Evolutionary conservation across 2,329 filamentous ascomycete species (phyloP).

Genomic region (Botrytis fabae): DNA sequence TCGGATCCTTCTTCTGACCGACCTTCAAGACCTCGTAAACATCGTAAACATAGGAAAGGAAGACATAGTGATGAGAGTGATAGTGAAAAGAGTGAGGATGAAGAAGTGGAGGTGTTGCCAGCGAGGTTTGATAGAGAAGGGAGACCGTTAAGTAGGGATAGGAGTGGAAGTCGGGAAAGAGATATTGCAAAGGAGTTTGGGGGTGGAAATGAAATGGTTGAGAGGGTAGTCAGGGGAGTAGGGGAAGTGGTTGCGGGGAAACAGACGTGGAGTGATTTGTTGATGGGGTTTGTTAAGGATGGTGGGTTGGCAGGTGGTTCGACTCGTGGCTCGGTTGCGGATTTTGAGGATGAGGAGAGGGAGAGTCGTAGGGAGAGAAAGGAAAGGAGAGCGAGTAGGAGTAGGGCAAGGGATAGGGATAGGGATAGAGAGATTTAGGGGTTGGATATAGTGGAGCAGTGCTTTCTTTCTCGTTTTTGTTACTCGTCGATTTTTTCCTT

Average conservation of each 20-base stretch:
- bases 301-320: conserved; percentile 14
- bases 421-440: not conserved
- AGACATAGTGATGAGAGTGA: conserved; percentile 27
- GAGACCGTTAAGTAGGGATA: conserved; percentile 21
- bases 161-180: not conserved
- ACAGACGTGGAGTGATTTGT: conserved; percentile 38
- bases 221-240: conserved; percentile 33
- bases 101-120: conserved; percentile 36
- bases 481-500: not conserved
- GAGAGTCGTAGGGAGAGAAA: not conserved
- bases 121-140: conserved; percentile 39
- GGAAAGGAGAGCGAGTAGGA: conserved; percentile 3
- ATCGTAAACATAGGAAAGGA: conserved; percentile 28
- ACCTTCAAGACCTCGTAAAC: conserved; percentile 30
- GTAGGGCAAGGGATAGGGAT: conserved; percentile 8
- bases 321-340: not conserved
- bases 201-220: conserved; percentile 37
- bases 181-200: conserved; percentile 22
- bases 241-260: conserved; percentile 38
- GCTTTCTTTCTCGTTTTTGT: not conserved
- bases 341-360: not conserved
- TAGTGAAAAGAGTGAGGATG: conserved; percentile 23
- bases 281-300: conserved; percentile 34
- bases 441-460: not conserved
- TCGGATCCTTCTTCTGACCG: conserved; percentile 39